Conservation (phyloP, 2,329 filamentous ascomycete genomes). For the Rutstroemia sp. region DNA sequence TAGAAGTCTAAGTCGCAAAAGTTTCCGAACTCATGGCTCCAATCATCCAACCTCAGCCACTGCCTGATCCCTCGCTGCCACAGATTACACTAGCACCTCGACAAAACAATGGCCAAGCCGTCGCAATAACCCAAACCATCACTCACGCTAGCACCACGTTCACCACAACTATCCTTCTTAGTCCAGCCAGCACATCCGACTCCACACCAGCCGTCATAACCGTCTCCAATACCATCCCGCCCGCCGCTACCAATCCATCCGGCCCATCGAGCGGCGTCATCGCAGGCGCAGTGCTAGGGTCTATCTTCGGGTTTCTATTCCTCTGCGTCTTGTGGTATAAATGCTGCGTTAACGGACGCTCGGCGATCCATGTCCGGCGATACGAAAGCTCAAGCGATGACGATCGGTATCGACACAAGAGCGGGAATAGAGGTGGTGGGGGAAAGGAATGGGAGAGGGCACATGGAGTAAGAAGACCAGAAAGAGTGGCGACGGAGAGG, state of each 20-base stretch:
- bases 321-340: conserved; percentile 33
- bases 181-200: not conserved
- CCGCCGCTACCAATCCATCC: not conserved
- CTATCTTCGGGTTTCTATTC: conserved; percentile 28
- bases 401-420: not conserved
- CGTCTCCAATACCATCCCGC: not conserved
- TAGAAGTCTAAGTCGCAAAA: too few relatives aligned
- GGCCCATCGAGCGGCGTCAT: not conserved
- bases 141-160: conserved; percentile 10
- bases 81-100: conserved; percentile 1
- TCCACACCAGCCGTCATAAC: not conserved
- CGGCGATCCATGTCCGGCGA: not conserved
- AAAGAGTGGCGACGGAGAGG: conserved; percentile 5
- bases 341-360: conserved; percentile 10
- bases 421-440: not conserved
- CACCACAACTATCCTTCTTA: conserved; percentile 13
- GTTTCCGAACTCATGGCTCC: not conserved
- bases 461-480: conserved; percentile 9
- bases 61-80: not conserved
- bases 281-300: conserved; percentile 20
- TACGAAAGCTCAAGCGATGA: conserved; percentile 8
- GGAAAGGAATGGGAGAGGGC: conserved; percentile 2
- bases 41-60: not conserved
- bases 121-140: conserved; percentile 11
- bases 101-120: conserved; percentile 1